Conservation (phyloP, 768 basidiomycete genomes). For the Daedaleopsis nitida region DNA sequence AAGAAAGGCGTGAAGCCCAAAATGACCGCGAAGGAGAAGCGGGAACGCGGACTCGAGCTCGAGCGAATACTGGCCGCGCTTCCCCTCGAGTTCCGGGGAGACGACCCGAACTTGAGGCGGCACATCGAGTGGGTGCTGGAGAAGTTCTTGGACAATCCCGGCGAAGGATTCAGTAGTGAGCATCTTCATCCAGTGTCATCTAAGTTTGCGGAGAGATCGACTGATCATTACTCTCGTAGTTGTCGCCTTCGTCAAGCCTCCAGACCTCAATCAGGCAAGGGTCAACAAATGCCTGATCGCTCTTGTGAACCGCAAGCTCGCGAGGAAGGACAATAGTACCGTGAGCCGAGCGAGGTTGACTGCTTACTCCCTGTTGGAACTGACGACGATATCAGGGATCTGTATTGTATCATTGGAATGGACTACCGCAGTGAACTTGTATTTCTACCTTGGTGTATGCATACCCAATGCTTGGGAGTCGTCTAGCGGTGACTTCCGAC, state of each 20-base stretch:
- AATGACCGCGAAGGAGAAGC: conserved; percentile 78
- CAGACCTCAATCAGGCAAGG: conserved; percentile 85
- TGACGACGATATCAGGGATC: background rate
- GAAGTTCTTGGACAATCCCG: conserved; percentile 65
- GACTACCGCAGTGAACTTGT: background rate
- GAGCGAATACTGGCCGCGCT: conserved; percentile 75
- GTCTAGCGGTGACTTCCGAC: too few species aligned
- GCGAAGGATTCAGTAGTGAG: conserved; percentile 64
- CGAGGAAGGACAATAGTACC: conserved; percentile 65
- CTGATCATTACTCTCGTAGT: conserved; percentile 45
- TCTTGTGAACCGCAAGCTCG: conserved; percentile 83
- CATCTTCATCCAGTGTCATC: background rate
- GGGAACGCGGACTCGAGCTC: conserved; percentile 69
- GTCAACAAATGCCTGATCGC: conserved; percentile 95
- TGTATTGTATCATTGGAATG: conserved; percentile 7
- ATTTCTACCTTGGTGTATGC: background rate
- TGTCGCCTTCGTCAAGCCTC: conserved; percentile 71
- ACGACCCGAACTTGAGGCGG: conserved; percentile 77
- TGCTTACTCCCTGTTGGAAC: background rate
- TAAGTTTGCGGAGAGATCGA: background rate
- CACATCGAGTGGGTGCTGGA: conserved; percentile 84
- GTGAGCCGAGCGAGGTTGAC: conserved; percentile 19
- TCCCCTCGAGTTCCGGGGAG: conserved; percentile 90
- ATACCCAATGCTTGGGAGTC: too few species aligned
- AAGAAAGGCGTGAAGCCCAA: conserved; percentile 61